Evolutionary conservation across 1,284 basidiomycete species (phyloP).

Genomic region (Takashimella tepidaria): DNA sequence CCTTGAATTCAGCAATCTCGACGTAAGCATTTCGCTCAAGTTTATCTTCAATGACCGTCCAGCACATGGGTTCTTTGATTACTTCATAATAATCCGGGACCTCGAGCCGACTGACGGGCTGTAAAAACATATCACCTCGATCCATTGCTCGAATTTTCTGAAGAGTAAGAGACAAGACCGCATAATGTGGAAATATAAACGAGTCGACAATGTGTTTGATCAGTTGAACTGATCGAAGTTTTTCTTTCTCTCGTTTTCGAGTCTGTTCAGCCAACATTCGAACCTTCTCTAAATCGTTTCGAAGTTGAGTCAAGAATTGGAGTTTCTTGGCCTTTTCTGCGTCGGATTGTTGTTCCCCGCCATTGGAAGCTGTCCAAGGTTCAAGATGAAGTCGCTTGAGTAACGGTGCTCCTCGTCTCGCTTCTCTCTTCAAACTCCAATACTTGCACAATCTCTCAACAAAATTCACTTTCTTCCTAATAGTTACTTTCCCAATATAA

Average conservation of each 20-base stretch:
- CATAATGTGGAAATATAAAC: constrained; percentile 64
- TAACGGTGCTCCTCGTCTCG: constrained; percentile 83
- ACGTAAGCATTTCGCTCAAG: constrained; percentile 74
- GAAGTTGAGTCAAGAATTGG: constrained; percentile 68
- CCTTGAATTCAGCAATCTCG: constrained; percentile 70
- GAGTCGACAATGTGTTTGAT: constrained; percentile 63
- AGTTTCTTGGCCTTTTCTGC: constrained; percentile 81
- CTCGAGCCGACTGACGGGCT: constrained; percentile 69
- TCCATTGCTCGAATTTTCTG: constrained; percentile 71
- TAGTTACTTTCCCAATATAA: constrained; percentile 67
- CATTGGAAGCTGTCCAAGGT: constrained; percentile 85
- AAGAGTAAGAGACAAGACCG: constrained; percentile 60
- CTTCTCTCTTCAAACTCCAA: constrained; percentile 96
- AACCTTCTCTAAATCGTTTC: constrained; percentile 71
- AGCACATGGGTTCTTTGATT: constrained; percentile 83
- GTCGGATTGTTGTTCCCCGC: constrained; percentile 63
- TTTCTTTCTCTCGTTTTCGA: constrained; percentile 76
- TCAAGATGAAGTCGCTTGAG: constrained; percentile 92
- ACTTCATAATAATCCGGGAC: constrained; percentile 92
- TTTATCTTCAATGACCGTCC: constrained; percentile 72
- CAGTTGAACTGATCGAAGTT: constrained; percentile 66
- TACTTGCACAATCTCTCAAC: constrained; percentile 78
- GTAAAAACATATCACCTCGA: constrained; percentile 65
- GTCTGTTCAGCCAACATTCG: constrained; percentile 66
- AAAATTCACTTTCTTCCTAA: constrained; percentile 74